Percentiles rank a stretch among this genome's conserved stretches.
These are phyloP conservation scores for Ganoderma sinense DNA, from an alignment of 1,284 basidiomycete species.

Conservation along the genomic window DNA sequence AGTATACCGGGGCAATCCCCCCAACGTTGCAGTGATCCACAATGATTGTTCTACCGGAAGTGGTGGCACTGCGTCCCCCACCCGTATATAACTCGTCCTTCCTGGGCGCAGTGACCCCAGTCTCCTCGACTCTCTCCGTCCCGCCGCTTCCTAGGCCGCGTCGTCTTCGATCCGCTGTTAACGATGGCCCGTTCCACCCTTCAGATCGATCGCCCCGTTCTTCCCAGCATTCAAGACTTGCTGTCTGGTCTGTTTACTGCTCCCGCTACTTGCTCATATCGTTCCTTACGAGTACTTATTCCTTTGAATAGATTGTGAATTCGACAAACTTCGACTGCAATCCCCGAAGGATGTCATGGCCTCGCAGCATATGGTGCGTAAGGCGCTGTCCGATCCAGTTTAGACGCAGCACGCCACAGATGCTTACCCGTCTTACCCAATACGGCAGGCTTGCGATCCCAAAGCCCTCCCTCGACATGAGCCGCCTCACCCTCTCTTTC, in stretches of 20 bases:
- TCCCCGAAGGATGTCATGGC: neutral
- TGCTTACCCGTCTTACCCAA: neutral
- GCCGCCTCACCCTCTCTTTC: neutral
- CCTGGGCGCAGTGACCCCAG: conserved; percentile 13
- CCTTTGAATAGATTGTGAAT: conserved; percentile 11
- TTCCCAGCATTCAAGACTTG: conserved; percentile 25
- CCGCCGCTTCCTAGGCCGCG: neutral
- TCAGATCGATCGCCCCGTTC: conserved; percentile 13
- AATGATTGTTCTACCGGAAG: conserved; percentile 25
- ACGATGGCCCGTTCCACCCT: conserved; percentile 9
- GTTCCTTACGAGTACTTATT: neutral
- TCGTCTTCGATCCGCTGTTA: conserved; percentile 1
- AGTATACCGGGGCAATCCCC: neutral
- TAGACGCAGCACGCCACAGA: neutral
- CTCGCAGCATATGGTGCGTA: neutral
- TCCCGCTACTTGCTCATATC: neutral
- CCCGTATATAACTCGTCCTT: conserved; percentile 28
- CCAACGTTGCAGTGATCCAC: conserved; percentile 22
- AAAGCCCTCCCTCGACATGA: neutral
- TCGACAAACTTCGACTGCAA: conserved; percentile 10
- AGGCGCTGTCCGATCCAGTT: neutral
- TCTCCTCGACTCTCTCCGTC: conserved; percentile 9
- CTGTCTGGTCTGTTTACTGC: conserved; percentile 16
- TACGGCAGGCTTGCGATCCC: neutral
- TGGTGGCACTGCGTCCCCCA: conserved; percentile 24